phyloP scores from a whole-genome alignment of 2,329 filamentous ascomycete species.

The Gnomoniopsis smithogilvyi region DNA sequence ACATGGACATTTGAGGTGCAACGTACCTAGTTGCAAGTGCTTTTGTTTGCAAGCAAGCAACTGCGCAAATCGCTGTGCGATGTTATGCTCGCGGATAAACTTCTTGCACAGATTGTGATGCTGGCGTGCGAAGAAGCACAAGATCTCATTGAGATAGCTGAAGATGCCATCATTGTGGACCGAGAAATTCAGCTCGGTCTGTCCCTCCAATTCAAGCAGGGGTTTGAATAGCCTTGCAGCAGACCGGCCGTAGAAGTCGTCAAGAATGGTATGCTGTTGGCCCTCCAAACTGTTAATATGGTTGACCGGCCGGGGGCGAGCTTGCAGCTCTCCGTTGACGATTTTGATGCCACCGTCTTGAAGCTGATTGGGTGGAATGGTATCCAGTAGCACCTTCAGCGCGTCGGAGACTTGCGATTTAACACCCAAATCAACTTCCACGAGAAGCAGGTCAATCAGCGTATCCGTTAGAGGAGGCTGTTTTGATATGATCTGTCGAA shows the following conservation, averaged over 20 bases:
- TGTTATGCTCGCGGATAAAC: constrained; percentile 77
- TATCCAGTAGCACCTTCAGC: constrained; percentile 90
- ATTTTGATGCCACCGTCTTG: constrained; percentile 57
- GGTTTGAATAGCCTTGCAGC: constrained; percentile 84
- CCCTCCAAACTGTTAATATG: constrained; percentile 15
- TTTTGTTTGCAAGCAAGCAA: constrained; percentile 83
- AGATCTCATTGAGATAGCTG: constrained; percentile 84
- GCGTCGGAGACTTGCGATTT: constrained; percentile 95
- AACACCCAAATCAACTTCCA: constrained; percentile 89
- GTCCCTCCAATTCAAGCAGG: constrained; percentile 72
- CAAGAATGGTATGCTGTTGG: constrained; percentile 76
- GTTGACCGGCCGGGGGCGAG: constrained; percentile 51
- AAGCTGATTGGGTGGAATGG: constrained; percentile 44
- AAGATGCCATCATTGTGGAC: constrained; percentile 88
- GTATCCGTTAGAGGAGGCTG: constrained; percentile 85
- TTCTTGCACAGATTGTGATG: constrained; percentile 83
- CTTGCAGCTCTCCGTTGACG: constrained; percentile 64
- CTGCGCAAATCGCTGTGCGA: constrained; percentile 77
- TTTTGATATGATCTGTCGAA: constrained; percentile 86
- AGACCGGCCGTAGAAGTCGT: constrained; percentile 85
- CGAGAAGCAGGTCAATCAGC: constrained; percentile 83
- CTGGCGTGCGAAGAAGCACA: constrained; percentile 90
- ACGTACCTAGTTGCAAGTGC: constrained; percentile 82
- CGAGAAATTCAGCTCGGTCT: constrained; percentile 66
- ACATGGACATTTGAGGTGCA: neutral